phyloP scores from a whole-genome alignment of 768 basidiomycete species.

The Naganishia kalamii region DNA sequence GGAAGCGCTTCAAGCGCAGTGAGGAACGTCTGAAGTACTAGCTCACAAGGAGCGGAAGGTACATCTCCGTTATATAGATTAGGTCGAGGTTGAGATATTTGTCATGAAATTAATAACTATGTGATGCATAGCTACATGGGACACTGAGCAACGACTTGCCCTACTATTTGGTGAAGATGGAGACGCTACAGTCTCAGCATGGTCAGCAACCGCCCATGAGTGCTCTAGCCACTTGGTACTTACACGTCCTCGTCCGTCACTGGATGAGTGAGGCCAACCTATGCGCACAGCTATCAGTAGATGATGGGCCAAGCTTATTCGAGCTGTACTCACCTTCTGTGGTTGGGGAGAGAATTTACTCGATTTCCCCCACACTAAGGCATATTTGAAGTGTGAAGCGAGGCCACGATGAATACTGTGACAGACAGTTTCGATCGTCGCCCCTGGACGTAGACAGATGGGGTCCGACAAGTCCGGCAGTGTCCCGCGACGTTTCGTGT shows the following conservation, averaged over 20 bases:
- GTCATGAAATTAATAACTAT: too few relatives aligned
- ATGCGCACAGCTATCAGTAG: constrained; percentile 71
- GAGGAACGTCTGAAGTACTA: too few relatives aligned
- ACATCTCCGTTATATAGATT: too few relatives aligned
- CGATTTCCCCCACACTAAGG: constrained; percentile 91
- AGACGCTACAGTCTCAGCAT: constrained; percentile 30
- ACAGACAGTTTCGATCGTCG: constrained; percentile 91
- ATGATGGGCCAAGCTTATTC: constrained; percentile 74
- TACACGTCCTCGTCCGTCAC: constrained; percentile 46
- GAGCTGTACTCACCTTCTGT: constrained; percentile 59
- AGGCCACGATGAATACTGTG: constrained; percentile 86
- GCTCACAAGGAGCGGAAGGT: too few relatives aligned
- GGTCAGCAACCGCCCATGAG: not conserved
- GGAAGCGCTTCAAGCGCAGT: constrained; percentile 6
- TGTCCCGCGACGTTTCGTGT: constrained; percentile 94
- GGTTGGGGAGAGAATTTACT: constrained; percentile 90
- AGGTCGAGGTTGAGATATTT: too few relatives aligned
- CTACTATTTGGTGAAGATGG: constrained; percentile 45
- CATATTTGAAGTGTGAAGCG: constrained; percentile 86
- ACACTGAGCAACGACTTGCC: too few relatives aligned
- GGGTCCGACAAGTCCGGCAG: constrained; percentile 89
- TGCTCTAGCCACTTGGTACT: constrained; percentile 22
- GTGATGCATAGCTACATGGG: too few relatives aligned
- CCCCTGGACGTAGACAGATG: constrained; percentile 73
- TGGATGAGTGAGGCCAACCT: constrained; percentile 52